Conservation (phyloP, 2,329 filamentous ascomycete genomes). For the Cladosporium cucumerinum region DNA sequence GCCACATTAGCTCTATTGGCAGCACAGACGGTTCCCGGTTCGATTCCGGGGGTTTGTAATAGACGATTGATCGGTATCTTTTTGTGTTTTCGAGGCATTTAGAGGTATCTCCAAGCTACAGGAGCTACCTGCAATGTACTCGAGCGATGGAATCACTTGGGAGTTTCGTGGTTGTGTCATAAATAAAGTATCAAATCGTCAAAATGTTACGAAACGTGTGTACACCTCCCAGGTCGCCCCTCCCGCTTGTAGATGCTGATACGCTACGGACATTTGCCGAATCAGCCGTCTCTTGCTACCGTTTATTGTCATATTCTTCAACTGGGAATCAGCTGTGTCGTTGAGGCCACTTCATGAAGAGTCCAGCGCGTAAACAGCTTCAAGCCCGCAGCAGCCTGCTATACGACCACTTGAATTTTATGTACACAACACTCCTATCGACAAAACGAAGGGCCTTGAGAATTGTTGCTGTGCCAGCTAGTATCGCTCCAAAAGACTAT, state of each 20-base stretch:
- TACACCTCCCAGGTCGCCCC: neutral
- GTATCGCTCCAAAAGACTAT: neutral
- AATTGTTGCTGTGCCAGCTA: neutral
- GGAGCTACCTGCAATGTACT: neutral
- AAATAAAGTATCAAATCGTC: too few species aligned
- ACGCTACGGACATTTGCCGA: neutral
- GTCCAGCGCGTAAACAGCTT: too few species aligned
- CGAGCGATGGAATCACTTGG: neutral
- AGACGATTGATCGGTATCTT: neutral
- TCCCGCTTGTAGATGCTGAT: neutral
- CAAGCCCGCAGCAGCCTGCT: neutral
- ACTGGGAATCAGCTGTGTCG: neutral
- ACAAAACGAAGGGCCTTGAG: too few species aligned
- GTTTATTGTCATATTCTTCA: too few species aligned
- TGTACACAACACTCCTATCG: neutral
- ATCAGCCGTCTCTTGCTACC: neutral
- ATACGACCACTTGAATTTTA: neutral
- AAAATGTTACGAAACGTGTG: neutral
- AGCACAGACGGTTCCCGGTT: conserved; percentile 5
- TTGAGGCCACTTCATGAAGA: neutral
- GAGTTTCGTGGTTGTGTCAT: neutral
- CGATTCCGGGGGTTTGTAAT: conserved; percentile 7
- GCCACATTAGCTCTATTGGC: neutral
- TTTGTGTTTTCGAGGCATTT: neutral
- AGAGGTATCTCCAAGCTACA: neutral